These are phyloP conservation scores for Colletotrichum lindemuthianum DNA, from an alignment of 2,329 filamentous ascomycete species.

Conservation along the genomic window DNA sequence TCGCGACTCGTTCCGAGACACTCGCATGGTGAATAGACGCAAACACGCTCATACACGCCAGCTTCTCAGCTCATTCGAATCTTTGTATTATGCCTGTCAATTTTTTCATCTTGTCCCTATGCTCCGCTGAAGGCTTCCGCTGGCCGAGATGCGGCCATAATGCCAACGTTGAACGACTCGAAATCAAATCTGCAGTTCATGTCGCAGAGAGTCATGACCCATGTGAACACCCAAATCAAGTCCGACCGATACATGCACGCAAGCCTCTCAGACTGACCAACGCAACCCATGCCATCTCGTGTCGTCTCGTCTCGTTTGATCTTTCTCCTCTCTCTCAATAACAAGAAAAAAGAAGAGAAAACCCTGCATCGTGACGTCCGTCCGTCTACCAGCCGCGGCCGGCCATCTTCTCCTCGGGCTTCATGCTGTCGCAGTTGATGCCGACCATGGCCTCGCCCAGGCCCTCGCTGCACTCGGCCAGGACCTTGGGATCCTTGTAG, in stretches of 20 bases:
- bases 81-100: constrained; percentile 18
- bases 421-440: constrained; percentile 85
- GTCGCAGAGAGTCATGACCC: constrained; percentile 32
- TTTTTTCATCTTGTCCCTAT: constrained; percentile 2
- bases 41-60: neutral
- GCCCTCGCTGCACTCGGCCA: constrained; percentile 88
- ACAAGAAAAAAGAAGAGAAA: too few relatives aligned
- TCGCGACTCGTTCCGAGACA: constrained; percentile 25
- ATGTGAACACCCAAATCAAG: constrained; percentile 25
- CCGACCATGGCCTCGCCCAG: constrained; percentile 99
- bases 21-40: neutral
- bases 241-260: neutral
- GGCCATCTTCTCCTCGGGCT: constrained; percentile 82
- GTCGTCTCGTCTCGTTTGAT: too few relatives aligned
- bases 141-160: constrained; percentile 26
- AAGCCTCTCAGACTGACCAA: neutral
- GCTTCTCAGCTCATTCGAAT: neutral
- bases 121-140: constrained; percentile 18
- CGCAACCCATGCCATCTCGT: too few relatives aligned
- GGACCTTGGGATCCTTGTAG: constrained; percentile 83
- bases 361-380: neutral
- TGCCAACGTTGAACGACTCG: constrained; percentile 24
- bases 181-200: constrained; percentile 28
- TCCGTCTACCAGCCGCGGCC: constrained; percentile 81
- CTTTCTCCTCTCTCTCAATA: too few relatives aligned